phyloP scores from a whole-genome alignment of 2,329 filamentous ascomycete species.

The Lachnum nothofagi region DNA sequence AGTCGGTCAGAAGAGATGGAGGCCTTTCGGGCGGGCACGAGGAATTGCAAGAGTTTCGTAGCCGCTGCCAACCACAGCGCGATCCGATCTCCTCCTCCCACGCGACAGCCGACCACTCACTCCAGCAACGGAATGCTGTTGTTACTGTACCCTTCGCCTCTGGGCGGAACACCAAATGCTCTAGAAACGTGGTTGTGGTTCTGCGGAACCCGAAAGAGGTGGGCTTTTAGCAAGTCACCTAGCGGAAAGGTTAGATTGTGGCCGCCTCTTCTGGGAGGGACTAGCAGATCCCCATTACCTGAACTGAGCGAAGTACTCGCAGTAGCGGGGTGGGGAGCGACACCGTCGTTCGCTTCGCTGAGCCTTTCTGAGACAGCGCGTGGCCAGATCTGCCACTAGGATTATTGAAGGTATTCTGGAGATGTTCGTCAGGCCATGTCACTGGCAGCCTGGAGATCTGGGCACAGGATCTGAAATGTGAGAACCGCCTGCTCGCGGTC shows the following conservation, averaged over 20 bases:
- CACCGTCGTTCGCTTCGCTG: constrained; percentile 14
- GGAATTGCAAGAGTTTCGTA: constrained; percentile 3
- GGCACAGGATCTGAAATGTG: no score
- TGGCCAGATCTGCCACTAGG: constrained; percentile 10
- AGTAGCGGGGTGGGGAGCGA: constrained; percentile 6
- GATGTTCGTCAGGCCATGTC: not conserved
- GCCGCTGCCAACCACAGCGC: constrained; percentile 7
- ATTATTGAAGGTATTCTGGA: constrained; percentile 3
- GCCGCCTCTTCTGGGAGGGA: constrained; percentile 4
- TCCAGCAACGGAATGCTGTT: not conserved
- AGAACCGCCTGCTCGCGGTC: no score
- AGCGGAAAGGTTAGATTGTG: not conserved
- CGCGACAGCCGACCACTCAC: not conserved
- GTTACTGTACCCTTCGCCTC: not conserved
- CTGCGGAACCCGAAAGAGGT: not conserved
- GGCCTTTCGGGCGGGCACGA: not conserved
- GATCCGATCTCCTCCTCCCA: no score
- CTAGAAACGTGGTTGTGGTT: not conserved
- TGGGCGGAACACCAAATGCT: not conserved
- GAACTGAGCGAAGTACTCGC: constrained; percentile 10
- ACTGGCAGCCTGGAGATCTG: no score
- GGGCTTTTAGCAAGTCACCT: not conserved
- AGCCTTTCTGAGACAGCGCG: constrained; percentile 19
- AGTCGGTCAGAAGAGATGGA: constrained; percentile 7
- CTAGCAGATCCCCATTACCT: constrained; percentile 12